Base-by-base conservation (phyloP, 176 grass and related monocot genomes). In the Alloteropsis semialata region DNA sequence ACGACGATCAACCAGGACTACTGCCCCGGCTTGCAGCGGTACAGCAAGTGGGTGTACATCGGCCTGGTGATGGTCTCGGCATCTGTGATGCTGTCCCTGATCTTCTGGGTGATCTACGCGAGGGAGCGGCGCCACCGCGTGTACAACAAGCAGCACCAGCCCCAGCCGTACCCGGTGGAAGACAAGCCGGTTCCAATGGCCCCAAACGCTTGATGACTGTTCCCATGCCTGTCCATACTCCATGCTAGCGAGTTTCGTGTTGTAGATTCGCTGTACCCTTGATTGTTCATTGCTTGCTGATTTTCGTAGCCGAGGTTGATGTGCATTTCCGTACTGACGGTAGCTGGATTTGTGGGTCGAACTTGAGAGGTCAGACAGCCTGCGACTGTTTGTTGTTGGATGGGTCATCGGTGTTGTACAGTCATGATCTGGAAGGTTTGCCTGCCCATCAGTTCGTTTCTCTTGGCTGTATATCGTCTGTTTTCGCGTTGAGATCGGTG, bases 71-170 rank as follows among this genome's bases (percentile, higher is more conserved):
- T 93, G 67, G 91, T 96, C 27, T 99, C 96, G 0, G 10, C 62
- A 2, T 87, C 91, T 0, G 91, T 99, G 67, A 99, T 93, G 93
- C 73, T 96, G 24, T 99, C 96, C 0, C 72, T 94, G 6, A 84
- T 92, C 5, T 99, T 96, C 84, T 99, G 96, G 93, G 77, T 99
- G 54, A 73, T 99, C 67, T 96, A 94, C 32, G 93, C 91, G 0
- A 79, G 93, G 80, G 96, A 99, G 87, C 89, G 93, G 82, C 90
- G 91, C 33, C 93, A 99, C 88, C 75, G 91, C 15, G 85, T 39
- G 29, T 87, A 93, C 79, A 96, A 24, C 87, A 94, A 96, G 85
- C 85, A 91, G 65, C 10, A 65, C 36, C 41, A 56, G 38, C 75
- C 55, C 22, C 22, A 72, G 29, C 48, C 10, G n/a, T 84, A 89